Conservation (phyloP, 805 yeast genomes). For the Ogataea neopini region DNA sequence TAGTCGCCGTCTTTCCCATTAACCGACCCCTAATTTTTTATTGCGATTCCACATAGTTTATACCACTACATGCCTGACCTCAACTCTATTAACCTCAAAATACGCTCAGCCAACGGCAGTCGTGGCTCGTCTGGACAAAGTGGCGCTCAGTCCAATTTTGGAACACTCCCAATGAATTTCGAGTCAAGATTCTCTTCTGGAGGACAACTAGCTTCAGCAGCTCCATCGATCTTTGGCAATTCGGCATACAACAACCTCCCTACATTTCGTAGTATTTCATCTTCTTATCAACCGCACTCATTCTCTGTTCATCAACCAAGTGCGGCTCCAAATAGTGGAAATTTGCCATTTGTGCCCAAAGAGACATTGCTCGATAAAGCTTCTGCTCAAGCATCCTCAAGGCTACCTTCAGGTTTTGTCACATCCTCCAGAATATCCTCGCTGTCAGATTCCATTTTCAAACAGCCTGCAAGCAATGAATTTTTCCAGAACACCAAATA, state of each 20-base stretch:
- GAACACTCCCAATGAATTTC: constrained; percentile 6
- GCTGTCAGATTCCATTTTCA: constrained; percentile 2
- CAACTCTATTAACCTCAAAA: constrained; percentile 10
- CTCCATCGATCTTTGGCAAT: constrained; percentile 15
- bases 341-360: constrained; percentile 22
- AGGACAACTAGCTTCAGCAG: constrained; percentile 8
- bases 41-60: neutral
- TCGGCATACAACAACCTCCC: constrained; percentile 21
- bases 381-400: neutral
- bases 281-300: constrained; percentile 9
- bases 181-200: constrained; percentile 17
- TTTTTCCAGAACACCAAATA: constrained; percentile 4
- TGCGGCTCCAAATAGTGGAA: constrained; percentile 9
- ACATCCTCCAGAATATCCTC: constrained; percentile 18
- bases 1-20: neutral
- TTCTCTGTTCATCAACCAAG: constrained; percentile 15
- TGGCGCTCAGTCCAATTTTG: neutral
- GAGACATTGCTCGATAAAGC: constrained; percentile 15
- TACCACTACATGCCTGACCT: constrained; percentile 13
- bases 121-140: neutral
- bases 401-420: constrained; percentile 3
- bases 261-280: constrained; percentile 15
- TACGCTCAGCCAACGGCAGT: constrained; percentile 5
- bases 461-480: constrained; percentile 5
- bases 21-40: neutral